These are phyloP conservation scores for Aspergillus sclerotiicarbonarius DNA, from an alignment of 495 filamentous ascomycete genomes.

Conservation along the genomic window DNA sequence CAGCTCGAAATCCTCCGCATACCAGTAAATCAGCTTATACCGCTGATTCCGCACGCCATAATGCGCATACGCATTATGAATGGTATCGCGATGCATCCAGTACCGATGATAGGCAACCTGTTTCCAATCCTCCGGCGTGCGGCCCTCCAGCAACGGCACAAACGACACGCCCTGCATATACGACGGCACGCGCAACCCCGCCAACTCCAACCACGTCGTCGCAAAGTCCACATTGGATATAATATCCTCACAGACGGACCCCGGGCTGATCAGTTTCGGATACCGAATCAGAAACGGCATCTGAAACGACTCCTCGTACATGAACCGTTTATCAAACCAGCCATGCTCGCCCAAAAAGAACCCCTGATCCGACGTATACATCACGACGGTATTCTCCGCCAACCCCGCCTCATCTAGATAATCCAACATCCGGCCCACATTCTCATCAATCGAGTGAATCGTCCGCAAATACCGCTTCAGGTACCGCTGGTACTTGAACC, in stretches of 20 bases:
- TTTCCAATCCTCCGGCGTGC: conserved; percentile 37
- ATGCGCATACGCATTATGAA: conserved; percentile 41
- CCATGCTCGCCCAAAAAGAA: conserved; percentile 51
- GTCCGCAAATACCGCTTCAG: conserved; percentile 48
- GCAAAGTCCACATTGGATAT: conserved; percentile 48
- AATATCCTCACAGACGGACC: conserved; percentile 36
- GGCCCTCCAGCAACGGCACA: conserved; percentile 23
- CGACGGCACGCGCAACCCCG: conserved; percentile 28
- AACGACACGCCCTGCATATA: conserved; percentile 47
- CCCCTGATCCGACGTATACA: conserved; percentile 46
- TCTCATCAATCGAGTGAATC: conserved; percentile 44
- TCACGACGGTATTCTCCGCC: conserved; percentile 38
- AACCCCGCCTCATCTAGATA: conserved; percentile 34
- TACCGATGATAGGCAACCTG: conserved; percentile 47
- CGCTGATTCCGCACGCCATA: conserved; percentile 42
- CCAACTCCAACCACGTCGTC: conserved; percentile 40
- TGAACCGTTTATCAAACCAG: conserved; percentile 50
- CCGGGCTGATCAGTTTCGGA: conserved; percentile 30
- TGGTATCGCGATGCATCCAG: conserved; percentile 46
- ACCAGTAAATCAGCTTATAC: conserved; percentile 50
- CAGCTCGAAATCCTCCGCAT: conserved; percentile 39
- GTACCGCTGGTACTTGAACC: conserved; percentile 50
- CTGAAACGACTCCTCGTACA: conserved; percentile 48
- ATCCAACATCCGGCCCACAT: conserved; percentile 40
- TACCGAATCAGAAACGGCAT: conserved; percentile 46